Percentiles rank a stretch among this genome's conserved stretches.
Evolutionary conservation across 2,329 filamentous ascomycete genomes (phyloP).

Genomic region (Colletotrichum sidae): DNA sequence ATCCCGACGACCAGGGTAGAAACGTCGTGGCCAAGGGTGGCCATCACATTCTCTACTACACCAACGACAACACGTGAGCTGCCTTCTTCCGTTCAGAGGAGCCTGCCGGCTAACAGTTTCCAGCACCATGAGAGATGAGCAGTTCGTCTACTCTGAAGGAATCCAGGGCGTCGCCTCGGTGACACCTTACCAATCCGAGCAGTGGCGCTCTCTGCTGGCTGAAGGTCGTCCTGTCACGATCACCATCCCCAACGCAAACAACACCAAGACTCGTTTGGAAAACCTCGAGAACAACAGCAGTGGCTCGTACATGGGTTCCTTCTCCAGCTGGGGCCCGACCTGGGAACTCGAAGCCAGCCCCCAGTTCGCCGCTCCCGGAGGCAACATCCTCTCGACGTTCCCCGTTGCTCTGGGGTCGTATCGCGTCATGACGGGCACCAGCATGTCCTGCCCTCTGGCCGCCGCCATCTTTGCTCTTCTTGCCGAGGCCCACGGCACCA

Average conservation of each 20-base stretch:
- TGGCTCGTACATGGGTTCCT: conserved; percentile 56
- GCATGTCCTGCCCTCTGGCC: conserved; percentile 69
- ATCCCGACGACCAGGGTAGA: conserved; percentile 47
- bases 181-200: conserved; percentile 15
- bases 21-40: conserved; percentile 55
- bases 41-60: conserved; percentile 46
- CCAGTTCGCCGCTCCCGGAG: conserved; percentile 65
- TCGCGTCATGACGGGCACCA: conserved; percentile 66
- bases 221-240: conserved; percentile 10
- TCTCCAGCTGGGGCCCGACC: conserved; percentile 70
- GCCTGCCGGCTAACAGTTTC: background rate
- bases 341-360: conserved; percentile 69
- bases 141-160: conserved; percentile 17
- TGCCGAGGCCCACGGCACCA: conserved; percentile 60
- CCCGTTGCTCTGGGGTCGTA: conserved; percentile 61
- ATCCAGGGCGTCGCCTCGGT: conserved; percentile 17
- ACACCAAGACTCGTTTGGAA: conserved; percentile 28
- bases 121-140: conserved; percentile 23
- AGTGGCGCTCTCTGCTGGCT: conserved; percentile 17
- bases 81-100: too few relatives aligned
- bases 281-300: conserved; percentile 21
- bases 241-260: conserved; percentile 22
- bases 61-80: conserved; percentile 41
- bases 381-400: conserved; percentile 69
- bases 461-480: conserved; percentile 67